These are phyloP conservation scores for Colletotrichum tropicale DNA, from an alignment of 2,329 filamentous ascomycete genomes.

Conservation along the genomic window DNA sequence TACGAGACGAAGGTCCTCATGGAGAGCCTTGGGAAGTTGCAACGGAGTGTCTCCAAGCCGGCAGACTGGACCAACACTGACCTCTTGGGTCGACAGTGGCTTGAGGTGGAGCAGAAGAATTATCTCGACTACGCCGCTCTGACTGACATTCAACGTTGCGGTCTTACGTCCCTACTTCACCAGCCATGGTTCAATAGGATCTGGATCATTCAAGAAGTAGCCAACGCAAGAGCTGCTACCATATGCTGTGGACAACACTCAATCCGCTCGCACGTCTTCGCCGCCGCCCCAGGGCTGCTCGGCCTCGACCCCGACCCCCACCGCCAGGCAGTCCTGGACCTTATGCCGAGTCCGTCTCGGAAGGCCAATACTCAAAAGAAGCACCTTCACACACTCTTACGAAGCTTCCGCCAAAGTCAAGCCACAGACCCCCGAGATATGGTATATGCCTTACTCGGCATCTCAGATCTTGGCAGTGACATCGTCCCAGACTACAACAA, in stretches of 20 bases:
- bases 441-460: neutral
- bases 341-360: neutral
- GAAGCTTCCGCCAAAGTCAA: neutral
- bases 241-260: neutral
- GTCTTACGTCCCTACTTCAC: neutral
- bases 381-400: neutral
- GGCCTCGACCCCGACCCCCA: neutral
- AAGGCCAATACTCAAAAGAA: neutral
- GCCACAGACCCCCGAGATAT: neutral
- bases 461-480: neutral
- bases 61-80: neutral
- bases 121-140: neutral
- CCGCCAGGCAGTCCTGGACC: neutral
- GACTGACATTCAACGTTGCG: neutral
- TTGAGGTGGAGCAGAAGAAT: neutral
- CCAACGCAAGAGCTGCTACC: neutral
- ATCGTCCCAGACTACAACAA: neutral
- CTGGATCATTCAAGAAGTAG: neutral
- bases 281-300: neutral
- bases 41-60: neutral
- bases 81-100: neutral
- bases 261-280: neutral
- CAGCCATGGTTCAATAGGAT: neutral
- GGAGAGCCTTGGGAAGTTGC: neutral
- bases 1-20: neutral